Base-by-base conservation (phyloP, 371 early-diverging fungal species). In the Mucor piriformis region DNA sequence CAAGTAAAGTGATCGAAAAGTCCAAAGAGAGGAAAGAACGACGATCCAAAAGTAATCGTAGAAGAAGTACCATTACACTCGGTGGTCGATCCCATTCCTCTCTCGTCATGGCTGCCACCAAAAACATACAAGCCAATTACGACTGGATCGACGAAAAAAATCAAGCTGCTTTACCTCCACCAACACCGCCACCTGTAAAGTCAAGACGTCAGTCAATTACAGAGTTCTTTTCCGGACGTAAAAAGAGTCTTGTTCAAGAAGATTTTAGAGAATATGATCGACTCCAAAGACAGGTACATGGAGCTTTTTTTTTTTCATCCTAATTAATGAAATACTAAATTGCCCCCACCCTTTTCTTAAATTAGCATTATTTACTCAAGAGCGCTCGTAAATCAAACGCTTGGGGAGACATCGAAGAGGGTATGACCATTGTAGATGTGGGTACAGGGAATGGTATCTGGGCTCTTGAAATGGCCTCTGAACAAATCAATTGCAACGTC, bases 391-490 rank as follows among this genome's bases (percentile, higher is more conserved):
- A 76, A 53, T 55, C 68, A n/a, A 80, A 80, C 50, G 35, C 51
- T 12, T 65, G 64, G 60, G 67, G 67, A 15, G 54, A 67, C 15
- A 47, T 75, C 21, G 37, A 50, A 11, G 52, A 59, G 8, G 51
- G 72, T 7, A 69, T 67, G 43, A 37, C 69, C 38, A 55, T 73
- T 53, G 49, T 85, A 50, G 82, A 83, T 52, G 64, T 79, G n/a
- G 85, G 83, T 16, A 79, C 79, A 47, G 83, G 78, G 40, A 72
- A 80, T 60, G 69, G 69, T 44, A 75, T 78, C 16, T 86, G 86
- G 86, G 76, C 82, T 3, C 51, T 84, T 10, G 87, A 86, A 64
- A 83, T 86, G 78, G 79, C 84, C 5, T 65, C 73, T 32, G 71
- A 77, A 51, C 77, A 72, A 49, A 69, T 69, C 3, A 61, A 72